These are phyloP conservation scores for Eucalyptus viminalis DNA, from an alignment of 345 rosid genomes.

Conservation along the genomic window DNA sequence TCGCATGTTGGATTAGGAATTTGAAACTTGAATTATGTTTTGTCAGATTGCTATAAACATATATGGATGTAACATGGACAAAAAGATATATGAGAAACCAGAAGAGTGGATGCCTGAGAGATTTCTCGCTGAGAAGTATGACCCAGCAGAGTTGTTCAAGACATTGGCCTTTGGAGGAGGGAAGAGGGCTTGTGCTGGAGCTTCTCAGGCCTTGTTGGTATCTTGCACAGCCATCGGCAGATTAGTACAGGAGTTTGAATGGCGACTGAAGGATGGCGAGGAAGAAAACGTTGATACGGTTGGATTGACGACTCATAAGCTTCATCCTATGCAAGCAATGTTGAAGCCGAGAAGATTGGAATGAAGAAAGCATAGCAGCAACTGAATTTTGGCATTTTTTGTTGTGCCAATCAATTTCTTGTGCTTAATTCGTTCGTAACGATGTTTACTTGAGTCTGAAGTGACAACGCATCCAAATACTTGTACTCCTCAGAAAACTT, in stretches of 20 bases:
- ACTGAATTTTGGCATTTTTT: neutral
- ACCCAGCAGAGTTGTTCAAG: slow-evolving; percentile 47
- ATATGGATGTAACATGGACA: slow-evolving; percentile 88
- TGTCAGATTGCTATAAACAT: slow-evolving; percentile 78
- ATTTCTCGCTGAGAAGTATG: slow-evolving; percentile 42
- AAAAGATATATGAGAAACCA: slow-evolving; percentile 56
- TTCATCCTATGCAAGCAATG: slow-evolving; percentile 50
- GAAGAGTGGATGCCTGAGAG: slow-evolving; percentile 75
- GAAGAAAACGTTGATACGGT: slow-evolving; percentile 53
- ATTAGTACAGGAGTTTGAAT: slow-evolving; percentile 69
- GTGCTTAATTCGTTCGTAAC: neutral
- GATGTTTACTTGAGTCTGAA: neutral
- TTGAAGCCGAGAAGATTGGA: slow-evolving; percentile 34
- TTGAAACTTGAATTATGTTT: neutral
- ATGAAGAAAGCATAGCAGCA: neutral
- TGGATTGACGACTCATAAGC: slow-evolving; percentile 65
- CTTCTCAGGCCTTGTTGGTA: slow-evolving; percentile 55
- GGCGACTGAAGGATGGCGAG: slow-evolving; percentile 55
- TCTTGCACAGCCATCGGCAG: slow-evolving; percentile 53
- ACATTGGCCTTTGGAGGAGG: slow-evolving; percentile 95
- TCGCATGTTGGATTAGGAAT: neutral
- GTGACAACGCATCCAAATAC: neutral
- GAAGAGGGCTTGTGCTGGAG: slow-evolving; percentile 69
- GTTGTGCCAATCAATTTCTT: neutral
- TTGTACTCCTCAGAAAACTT: neutral